Evolutionary conservation across 2,329 filamentous ascomycete species (phyloP).

Genomic region (Fusarium sp.): DNA sequence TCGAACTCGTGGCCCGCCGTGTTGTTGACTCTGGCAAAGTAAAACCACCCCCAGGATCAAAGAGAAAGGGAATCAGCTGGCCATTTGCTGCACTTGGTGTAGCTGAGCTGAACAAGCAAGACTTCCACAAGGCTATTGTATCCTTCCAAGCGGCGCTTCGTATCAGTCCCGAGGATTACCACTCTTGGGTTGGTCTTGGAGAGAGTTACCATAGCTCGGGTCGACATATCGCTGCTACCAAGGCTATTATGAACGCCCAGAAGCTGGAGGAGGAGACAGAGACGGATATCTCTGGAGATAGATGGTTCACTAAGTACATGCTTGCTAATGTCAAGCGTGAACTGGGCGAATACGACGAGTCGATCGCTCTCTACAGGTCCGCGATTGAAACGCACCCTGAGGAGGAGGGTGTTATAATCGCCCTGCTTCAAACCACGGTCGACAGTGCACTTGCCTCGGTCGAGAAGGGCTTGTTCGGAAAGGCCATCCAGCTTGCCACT

Average conservation of each 20-base stretch:
- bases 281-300: conserved; percentile 71
- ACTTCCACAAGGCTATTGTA: conserved; percentile 87
- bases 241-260: conserved; percentile 89
- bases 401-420: conserved; percentile 90
- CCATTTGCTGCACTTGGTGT: conserved; percentile 94
- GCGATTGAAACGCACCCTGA: conserved; percentile 76
- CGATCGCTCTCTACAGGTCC: conserved; percentile 79
- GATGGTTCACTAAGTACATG: conserved; percentile 98
- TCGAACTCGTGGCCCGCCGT: conserved; percentile 90
- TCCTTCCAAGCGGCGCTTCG: conserved; percentile 92
- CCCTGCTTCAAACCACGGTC: conserved; percentile 87
- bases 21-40: conserved; percentile 96
- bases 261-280: conserved; percentile 72
- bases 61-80: conserved; percentile 94
- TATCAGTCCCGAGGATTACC: conserved; percentile 87
- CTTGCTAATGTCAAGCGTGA: conserved; percentile 94
- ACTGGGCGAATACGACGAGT: conserved; percentile 88
- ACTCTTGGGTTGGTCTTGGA: conserved; percentile 96
- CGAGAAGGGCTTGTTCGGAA: conserved; percentile 87
- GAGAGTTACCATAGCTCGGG: conserved; percentile 97
- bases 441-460: conserved; percentile 83
- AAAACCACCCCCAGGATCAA: conserved; percentile 89
- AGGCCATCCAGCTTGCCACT: conserved; percentile 77
- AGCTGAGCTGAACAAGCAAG: conserved; percentile 93
- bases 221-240: conserved; percentile 91